Conservation (phyloP, 345 rosid species). For the Moricandia moricandioides region DNA sequence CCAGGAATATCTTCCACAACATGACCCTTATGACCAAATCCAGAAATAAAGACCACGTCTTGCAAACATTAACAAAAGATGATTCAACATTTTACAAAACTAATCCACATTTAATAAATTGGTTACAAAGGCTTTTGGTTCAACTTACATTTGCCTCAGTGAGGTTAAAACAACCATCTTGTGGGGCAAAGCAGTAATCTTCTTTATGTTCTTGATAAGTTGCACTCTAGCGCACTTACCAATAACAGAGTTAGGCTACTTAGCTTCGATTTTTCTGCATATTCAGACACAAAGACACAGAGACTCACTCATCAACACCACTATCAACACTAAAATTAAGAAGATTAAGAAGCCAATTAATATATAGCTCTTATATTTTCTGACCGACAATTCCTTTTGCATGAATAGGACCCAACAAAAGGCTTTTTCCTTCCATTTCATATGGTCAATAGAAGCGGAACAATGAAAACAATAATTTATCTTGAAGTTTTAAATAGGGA, state of each 20-base stretch:
- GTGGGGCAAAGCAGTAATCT: constrained; percentile 42
- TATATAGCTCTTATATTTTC: constrained; percentile 43
- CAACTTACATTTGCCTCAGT: constrained; percentile 2
- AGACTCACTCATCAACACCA: constrained; percentile 60
- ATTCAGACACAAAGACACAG: neutral
- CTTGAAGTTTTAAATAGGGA: too few relatives aligned
- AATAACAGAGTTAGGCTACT: constrained; percentile 74
- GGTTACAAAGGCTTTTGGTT: neutral
- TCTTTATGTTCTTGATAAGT: constrained; percentile 64
- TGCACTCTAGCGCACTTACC: constrained; percentile 71
- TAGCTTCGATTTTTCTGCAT: constrained; percentile 38
- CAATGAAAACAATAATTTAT: too few relatives aligned
- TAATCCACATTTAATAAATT: neutral
- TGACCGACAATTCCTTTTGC: constrained; percentile 67
- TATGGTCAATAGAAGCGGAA: too few relatives aligned
- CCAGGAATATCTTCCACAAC: constrained; percentile 82
- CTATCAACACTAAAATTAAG: constrained; percentile 1
- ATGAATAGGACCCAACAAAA: constrained; percentile 62
- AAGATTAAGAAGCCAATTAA: too few relatives aligned
- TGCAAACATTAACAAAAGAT: constrained; percentile 3
- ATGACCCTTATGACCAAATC: constrained; percentile 68
- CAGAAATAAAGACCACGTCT: constrained; percentile 73
- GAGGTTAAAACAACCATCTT: constrained; percentile 13
- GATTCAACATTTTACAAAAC: neutral
- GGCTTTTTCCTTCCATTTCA: constrained; percentile 78